A percentile compares a stretch with the other conserved stretches of the same genome.
phyloP scores from a whole-genome alignment of 75 land plant genomes.

The Azolla pinnata region DNA sequence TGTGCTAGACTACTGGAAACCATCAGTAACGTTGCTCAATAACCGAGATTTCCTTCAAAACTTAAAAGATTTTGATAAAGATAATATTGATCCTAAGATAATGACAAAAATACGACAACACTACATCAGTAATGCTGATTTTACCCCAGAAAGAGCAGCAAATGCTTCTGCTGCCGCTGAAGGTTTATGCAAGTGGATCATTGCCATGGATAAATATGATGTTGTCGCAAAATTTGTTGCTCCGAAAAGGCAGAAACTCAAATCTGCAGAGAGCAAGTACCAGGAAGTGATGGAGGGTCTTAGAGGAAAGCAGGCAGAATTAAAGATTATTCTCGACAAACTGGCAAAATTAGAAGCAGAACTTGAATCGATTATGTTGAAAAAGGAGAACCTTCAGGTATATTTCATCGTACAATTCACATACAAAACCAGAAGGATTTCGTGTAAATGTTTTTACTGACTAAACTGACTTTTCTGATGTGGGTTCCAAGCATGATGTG shows the following conservation, averaged over 20 bases:
- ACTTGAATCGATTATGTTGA: constrained; percentile 32
- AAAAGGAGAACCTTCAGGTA: constrained; percentile 36
- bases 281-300: constrained; percentile 29
- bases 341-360: constrained; percentile 26
- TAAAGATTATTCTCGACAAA: constrained; percentile 26
- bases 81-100: constrained; percentile 26
- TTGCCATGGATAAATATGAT: constrained; percentile 42
- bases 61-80: constrained; percentile 33
- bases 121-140: constrained; percentile 26
- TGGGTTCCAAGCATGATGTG: constrained; percentile 29
- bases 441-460: not conserved
- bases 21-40: constrained; percentile 27
- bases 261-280: constrained; percentile 24
- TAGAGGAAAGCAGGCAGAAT: constrained; percentile 28
- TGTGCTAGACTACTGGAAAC: constrained; percentile 33
- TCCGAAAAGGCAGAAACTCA: constrained; percentile 25
- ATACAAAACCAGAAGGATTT: not conserved
- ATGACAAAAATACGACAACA: constrained; percentile 27
- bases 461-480: not conserved
- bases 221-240: constrained; percentile 32
- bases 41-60: constrained; percentile 29
- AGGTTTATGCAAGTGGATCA: constrained; percentile 39
- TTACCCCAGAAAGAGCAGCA: constrained; percentile 33
- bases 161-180: constrained; percentile 44
- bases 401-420: not conserved